Percentiles rank a stretch among this genome's conserved stretches.
These are phyloP conservation scores for Carallia pectinifolia DNA, from an alignment of 345 rosid genomes.

Conservation along the genomic window DNA sequence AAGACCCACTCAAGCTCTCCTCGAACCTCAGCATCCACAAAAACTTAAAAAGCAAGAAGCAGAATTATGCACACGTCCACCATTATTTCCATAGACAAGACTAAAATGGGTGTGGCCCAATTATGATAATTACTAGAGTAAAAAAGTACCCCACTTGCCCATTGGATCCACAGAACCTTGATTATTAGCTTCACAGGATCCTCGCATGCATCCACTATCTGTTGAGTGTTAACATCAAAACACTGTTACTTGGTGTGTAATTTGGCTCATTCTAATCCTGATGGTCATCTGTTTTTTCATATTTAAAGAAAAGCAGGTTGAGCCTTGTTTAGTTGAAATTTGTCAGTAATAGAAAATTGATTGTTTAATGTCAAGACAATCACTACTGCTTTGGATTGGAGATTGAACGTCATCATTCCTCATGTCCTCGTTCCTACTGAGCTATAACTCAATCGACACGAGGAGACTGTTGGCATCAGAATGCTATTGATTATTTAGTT, in stretches of 20 bases:
- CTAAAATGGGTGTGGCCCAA: conserved; percentile 46
- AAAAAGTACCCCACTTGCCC: conserved; percentile 8
- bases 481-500: too few relatives aligned
- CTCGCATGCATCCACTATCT: conserved; percentile 2
- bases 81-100: conserved; percentile 26
- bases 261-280: not conserved
- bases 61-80: conserved; percentile 11
- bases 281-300: not conserved
- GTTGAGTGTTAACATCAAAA: conserved; percentile 4
- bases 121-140: conserved; percentile 21
- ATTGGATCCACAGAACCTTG: not conserved
- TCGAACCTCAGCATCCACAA: conserved; percentile 20
- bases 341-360: not conserved
- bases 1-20: conserved; percentile 8
- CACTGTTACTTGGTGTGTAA: conserved; percentile 10
- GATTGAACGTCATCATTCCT: not conserved
- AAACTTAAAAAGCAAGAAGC: conserved; percentile 2
- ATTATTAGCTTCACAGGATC: conserved; percentile 18
- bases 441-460: not conserved
- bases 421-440: too few relatives aligned
- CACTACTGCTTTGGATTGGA: conserved; percentile 2
- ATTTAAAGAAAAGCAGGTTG: not conserved
- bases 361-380: not conserved
- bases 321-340: conserved; percentile 3
- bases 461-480: not conserved